Base-by-base conservation (phyloP, 192 early-diverging fungal genomes). In the Coemansia sp. region DNA sequence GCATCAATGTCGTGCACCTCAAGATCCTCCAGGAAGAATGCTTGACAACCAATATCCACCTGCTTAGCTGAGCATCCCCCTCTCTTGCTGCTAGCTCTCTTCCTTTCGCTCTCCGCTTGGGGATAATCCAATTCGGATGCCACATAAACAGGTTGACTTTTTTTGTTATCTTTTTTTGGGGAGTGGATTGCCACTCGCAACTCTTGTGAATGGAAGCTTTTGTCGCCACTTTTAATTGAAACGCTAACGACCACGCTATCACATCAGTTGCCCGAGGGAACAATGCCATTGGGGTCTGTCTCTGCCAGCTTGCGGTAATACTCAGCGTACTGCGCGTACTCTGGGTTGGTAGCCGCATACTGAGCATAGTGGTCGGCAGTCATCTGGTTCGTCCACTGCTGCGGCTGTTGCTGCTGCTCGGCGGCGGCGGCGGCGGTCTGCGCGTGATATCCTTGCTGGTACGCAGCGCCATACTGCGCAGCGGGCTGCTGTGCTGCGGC, bases 1-100 rank as follows among this genome's bases (percentile, higher is more conserved):
- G 94, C 10, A 86, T 99, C 19, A 66, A 86, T 12, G 95, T 99
- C 1, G 77, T 89, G 27, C 85, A 88, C 43, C 67, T 98, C 36
- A 79, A 84, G 8, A 82, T 90, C 24, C 79, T 92, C 10, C 89
- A 93, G 68, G 88, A 94, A 31, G 82, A 86, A 67, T 94, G 93
- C 60, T 64, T 94, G 25, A 79, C 73, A 6, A 90, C 92, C 5
- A 95, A 93, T 65, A 70, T 77, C 11, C 93, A 95, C 71, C 62
- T 82, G 3, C 58, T 82, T 3, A 64, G 40, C 17, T 65, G 35
- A 59, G 14, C 5, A 31, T 35, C 2, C 29, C 19, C 19, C 10
- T 8, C 10, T 49, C 6, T n/a, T n/a, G 46, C 46, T 19, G 14
- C 6, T 2, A 6, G 8, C 6, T 0, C n/a, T 29, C 19, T 7